phyloP scores from a whole-genome alignment of 2,329 filamentous ascomycete species.

The Fusarium subtropicale region DNA sequence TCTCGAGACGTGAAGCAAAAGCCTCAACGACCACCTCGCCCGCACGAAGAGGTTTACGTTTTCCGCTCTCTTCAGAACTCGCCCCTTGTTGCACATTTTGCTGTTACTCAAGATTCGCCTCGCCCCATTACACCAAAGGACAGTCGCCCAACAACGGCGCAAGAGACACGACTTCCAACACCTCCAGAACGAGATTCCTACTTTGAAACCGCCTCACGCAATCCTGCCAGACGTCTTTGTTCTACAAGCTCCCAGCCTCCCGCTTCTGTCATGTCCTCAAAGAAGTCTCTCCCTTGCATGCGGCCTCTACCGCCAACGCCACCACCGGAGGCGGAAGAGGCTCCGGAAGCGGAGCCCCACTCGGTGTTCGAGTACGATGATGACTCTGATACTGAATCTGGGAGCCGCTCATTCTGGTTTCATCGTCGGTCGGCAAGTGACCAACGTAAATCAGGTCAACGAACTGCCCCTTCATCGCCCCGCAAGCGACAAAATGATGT shows the following conservation, averaged over 20 bases:
- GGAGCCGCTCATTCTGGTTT: conserved; percentile 57
- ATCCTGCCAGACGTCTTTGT: conserved; percentile 42
- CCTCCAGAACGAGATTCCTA: conserved; percentile 23
- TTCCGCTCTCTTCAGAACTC: conserved; percentile 34
- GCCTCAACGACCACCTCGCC: conserved; percentile 49
- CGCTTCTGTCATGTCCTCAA: conserved; percentile 39
- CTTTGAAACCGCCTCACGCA: conserved; percentile 41
- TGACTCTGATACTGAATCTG: conserved; percentile 56
- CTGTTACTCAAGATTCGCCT: conserved; percentile 32
- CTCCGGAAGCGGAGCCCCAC: conserved; percentile 40
- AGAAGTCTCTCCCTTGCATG: conserved; percentile 47
- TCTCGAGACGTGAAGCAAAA: conserved; percentile 39
- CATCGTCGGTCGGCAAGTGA: conserved; percentile 54
- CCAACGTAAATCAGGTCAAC: conserved; percentile 39
- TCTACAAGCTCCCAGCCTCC: conserved; percentile 29
- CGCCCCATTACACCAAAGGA: conserved; percentile 36
- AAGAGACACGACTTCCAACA: conserved; percentile 24
- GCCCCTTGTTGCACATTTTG: conserved; percentile 26
- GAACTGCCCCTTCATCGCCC: conserved; percentile 44
- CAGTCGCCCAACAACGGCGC: conserved; percentile 24
- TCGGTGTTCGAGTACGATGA: conserved; percentile 65
- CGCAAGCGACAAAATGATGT: conserved; percentile 52
- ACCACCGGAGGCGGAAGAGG: conserved; percentile 35
- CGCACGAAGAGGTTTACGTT: conserved; percentile 42
- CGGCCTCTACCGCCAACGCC: conserved; percentile 42